Evolutionary conservation across 2,329 filamentous ascomycete species (phyloP), one percentile per base, ranked within the genome.

Genomic region (Colletotrichum musicola): DNA sequence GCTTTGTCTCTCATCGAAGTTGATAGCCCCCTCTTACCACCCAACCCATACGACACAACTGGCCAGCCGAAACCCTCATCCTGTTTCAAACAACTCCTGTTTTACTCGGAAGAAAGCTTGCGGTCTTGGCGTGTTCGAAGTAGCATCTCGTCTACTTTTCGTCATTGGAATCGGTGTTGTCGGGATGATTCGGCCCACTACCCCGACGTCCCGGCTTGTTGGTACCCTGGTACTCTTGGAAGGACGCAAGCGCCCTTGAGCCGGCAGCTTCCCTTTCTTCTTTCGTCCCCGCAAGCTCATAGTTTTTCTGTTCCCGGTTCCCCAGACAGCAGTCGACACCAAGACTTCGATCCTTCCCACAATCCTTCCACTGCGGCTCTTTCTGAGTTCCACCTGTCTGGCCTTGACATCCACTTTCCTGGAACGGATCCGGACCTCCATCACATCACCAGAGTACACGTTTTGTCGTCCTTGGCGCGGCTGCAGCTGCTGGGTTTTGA

Each of bases 301-400:
- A 6, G 47, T 42, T 14, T 0, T 4, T 16, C 25, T 13, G 12
- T 14, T 22, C 9, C n/a, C 62, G 4, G 9, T 55, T 35, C 18
- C 46, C 2, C 35, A n/a, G 27, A 18, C 1, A 18, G 22, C 22
- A 6, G 6, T 22, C n/a, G 30, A n/a, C 20, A 13, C 22, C 12
- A 13, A 59, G 27, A 20, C 54, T 16, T 16, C 54, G 5, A 44
- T 16, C 2, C 2, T 44, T 10, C 16, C 49, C 6, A 40, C 55
- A 25, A 50, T 18, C 18, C 40, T 4, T 50, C 25, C 22, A 50
- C 55, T 50, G 22, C 7, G 49, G 61, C 65, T 68, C 62, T 65
- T 68, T 68, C 54, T 65, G 14, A 27, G 10, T 55, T 59, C 54
- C 54, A 35, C 9, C 51, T 12, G 20, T 60, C 30, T 60, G 62